Evolutionary conservation across 805 yeast genomes (phyloP), one percentile per base, ranked within the genome.

Genomic region (Scheffersomyces stipitis): DNA sequence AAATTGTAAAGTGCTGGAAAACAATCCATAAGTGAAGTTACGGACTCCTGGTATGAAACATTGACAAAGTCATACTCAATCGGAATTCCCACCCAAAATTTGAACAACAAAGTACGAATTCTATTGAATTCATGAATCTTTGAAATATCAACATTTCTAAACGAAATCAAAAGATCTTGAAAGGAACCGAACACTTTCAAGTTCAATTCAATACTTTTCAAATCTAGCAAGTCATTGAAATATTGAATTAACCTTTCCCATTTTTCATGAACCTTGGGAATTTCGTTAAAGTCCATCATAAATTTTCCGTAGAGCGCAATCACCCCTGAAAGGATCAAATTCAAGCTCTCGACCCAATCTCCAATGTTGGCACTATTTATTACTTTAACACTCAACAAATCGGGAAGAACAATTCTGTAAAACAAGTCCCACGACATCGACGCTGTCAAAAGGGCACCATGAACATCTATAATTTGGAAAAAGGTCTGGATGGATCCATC

Each of bases 401-500:
- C 73, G 0, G 75, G 71, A 5, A 90, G 69, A 1, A 86, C 87
- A 26, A 83, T 71, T 20, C 64, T 56, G 49, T 80, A 81, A 3
- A 90, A 75, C n/a, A 81, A 58, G 18, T 71, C 62, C 96, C 96
- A 89, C 2, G 78, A 38, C 4, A 30, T 37, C 9, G 36, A 31
- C 16, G 33, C 28, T 12, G 42, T 26, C 18, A 38, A 34, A n/a
- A 42, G 30, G 5, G 18, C 39, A 4, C 58, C 60, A 13, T 55
- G 56, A 4, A 46, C 53, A 17, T 56, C 60, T 5, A 56, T 40
- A 18, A 91, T 81, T 45, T 90, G 78, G 61, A 88, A 87, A 46
- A 90, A 81, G 0, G 96, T 91, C 54, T 89, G 95, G 12, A 88
- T 75, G 0, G 96, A 81, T 2, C 96, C 96, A 50, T 88, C 89